phyloP scores from a whole-genome alignment of 805 yeast genomes.

The Candida railenensis region DNA sequence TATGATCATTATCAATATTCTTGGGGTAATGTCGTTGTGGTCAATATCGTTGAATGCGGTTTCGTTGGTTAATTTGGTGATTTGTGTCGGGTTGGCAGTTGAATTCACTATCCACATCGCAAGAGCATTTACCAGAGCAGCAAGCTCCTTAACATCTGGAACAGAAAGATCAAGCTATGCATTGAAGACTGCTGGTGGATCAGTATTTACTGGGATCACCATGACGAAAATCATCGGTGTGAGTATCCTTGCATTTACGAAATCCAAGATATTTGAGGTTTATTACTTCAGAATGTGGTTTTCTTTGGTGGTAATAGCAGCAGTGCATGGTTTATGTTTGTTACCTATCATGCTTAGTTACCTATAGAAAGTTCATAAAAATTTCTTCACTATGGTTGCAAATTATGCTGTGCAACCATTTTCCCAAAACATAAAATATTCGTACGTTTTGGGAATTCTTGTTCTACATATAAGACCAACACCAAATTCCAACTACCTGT shows the following conservation, averaged over 20 bases:
- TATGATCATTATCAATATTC: slow-evolving; percentile 68
- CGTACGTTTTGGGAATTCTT: no score
- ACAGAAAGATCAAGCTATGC: slow-evolving; percentile 37
- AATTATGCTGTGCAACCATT: no score
- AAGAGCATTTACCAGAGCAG: slow-evolving; percentile 60
- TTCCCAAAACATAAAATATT: no score
- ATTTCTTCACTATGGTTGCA: no score
- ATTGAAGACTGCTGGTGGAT: slow-evolving; percentile 77
- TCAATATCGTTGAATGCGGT: slow-evolving; percentile 83
- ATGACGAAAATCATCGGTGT: slow-evolving; percentile 89
- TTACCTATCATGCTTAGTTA: slow-evolving; percentile 71
- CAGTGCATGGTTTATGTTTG: slow-evolving; percentile 73
- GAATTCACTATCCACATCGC: slow-evolving; percentile 91
- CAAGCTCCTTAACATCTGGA: slow-evolving; percentile 10
- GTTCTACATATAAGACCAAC: no score
- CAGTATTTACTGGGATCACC: slow-evolving; percentile 89
- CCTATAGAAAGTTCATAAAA: slow-evolving; percentile 9
- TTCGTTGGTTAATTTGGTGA: slow-evolving; percentile 81
- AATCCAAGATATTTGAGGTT: slow-evolving; percentile 83
- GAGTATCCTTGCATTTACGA: slow-evolving; percentile 78
- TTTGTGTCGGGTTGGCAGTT: slow-evolving; percentile 91
- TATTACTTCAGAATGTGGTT: slow-evolving; percentile 97
- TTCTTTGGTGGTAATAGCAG: slow-evolving; percentile 70
- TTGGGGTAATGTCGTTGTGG: slow-evolving; percentile 78
- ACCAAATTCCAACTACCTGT: no score